phyloP scores from a whole-genome alignment of 192 early-diverging fungal species.

The Backusella mclennaniae region DNA sequence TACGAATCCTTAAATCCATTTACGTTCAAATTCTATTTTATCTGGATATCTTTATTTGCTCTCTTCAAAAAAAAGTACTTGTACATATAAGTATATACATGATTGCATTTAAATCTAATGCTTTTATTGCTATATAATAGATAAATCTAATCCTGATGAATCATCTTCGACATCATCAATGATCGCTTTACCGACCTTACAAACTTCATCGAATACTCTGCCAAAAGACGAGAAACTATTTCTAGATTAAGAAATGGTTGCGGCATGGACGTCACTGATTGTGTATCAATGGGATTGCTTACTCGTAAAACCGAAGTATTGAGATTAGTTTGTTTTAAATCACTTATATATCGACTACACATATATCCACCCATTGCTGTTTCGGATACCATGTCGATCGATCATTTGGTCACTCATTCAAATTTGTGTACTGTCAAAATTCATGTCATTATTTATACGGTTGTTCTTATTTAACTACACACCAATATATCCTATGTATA shows the following conservation, averaged over 20 bases:
- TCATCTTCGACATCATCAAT: background rate
- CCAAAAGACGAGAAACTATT: background rate
- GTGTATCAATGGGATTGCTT: background rate
- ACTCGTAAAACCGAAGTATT: background rate
- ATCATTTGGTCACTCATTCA: background rate
- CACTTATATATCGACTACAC: background rate
- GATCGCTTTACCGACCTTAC: background rate
- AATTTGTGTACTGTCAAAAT: background rate
- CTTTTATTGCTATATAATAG: background rate
- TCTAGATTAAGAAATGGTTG: background rate
- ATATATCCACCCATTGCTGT: background rate
- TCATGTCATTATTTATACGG: background rate
- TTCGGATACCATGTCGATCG: background rate
- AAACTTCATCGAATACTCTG: background rate
- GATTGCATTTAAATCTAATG: background rate
- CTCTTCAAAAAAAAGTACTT: background rate
- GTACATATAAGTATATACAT: background rate
- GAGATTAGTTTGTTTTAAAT: background rate
- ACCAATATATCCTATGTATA: background rate
- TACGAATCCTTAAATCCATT: background rate
- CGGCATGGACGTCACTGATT: background rate
- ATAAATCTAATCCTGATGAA: background rate
- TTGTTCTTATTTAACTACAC: background rate
- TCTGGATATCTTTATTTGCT: background rate
- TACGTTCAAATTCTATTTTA: background rate